Percentiles rank a stretch among this genome's conserved stretches.
phyloP scores from a whole-genome alignment of 306 rosid genomes.

The Vigna trinervia region DNA sequence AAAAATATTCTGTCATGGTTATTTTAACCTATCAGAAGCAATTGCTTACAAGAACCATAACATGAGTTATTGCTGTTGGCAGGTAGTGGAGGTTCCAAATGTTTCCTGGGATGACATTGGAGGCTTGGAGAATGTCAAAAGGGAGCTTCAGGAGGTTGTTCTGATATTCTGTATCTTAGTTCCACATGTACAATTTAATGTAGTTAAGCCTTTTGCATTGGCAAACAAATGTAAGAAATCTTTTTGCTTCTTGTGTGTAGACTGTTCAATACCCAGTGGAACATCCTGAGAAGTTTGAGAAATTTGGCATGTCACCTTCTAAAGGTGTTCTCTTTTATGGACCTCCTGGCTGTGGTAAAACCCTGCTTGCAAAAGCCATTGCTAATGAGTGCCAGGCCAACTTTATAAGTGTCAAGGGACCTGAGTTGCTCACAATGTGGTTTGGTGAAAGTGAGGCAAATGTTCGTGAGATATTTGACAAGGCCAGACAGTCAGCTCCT shows the following conservation, averaged over 20 bases:
- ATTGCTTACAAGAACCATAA: conserved; percentile 14
- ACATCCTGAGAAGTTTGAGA: conserved; percentile 84
- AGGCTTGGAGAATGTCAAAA: conserved; percentile 67
- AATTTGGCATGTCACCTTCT: conserved; percentile 82
- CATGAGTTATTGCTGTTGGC: conserved; percentile 40
- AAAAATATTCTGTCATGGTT: neutral
- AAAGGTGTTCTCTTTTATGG: conserved; percentile 80
- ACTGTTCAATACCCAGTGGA: conserved; percentile 80
- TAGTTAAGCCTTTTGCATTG: neutral
- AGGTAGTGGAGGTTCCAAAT: conserved; percentile 82
- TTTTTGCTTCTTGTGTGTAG: conserved; percentile 46
- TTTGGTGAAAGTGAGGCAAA: conserved; percentile 84
- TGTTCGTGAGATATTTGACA: conserved; percentile 74
- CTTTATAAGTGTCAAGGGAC: conserved; percentile 76
- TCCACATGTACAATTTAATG: neutral
- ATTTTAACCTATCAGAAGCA: conserved; percentile 11
- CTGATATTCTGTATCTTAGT: conserved; percentile 10
- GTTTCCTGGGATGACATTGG: conserved; percentile 76
- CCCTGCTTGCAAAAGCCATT: conserved; percentile 74
- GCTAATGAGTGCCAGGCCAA: conserved; percentile 79
- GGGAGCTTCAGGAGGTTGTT: conserved; percentile 76
- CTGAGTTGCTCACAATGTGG: conserved; percentile 80
- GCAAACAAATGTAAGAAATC: neutral
- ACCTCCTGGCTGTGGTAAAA: conserved; percentile 78
- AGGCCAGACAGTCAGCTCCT: conserved; percentile 78